These are phyloP conservation scores for Clavispora phyllophila DNA, from an alignment of 805 yeast species.

Conservation along the genomic window DNA sequence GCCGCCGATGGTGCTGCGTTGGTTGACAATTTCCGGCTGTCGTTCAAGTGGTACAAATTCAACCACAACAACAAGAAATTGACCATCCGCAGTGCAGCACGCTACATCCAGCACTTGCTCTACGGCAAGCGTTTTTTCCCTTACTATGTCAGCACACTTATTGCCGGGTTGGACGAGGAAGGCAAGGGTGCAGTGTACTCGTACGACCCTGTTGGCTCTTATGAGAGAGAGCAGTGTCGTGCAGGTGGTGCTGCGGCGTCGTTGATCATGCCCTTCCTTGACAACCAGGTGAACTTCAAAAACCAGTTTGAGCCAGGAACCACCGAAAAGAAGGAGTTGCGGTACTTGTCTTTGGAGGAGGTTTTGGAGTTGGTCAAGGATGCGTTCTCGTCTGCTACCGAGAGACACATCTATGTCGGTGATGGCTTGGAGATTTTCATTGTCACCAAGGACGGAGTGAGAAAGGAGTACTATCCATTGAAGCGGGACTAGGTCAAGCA, in stretches of 20 bases:
- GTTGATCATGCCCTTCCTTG: conserved; percentile 94
- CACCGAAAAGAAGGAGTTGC: conserved; percentile 51
- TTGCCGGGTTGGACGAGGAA: conserved; percentile 87
- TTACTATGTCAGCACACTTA: conserved; percentile 88
- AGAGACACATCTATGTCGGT: conserved; percentile 97
- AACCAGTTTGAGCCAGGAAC: conserved; percentile 84
- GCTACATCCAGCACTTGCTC: conserved; percentile 82
- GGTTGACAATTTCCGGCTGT: conserved; percentile 64
- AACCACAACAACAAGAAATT: conserved; percentile 69
- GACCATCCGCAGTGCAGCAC: conserved; percentile 70
- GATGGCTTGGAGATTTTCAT: conserved; percentile 89
- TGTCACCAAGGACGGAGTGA: conserved; percentile 89
- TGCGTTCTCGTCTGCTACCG: conserved; percentile 94
- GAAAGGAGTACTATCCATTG: conserved; percentile 75
- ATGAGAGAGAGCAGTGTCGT: conserved; percentile 94
- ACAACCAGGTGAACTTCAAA: conserved; percentile 93
- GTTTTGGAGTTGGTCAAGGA: conserved; percentile 85
- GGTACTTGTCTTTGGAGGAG: conserved; percentile 73
- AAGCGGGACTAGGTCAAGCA: conserved; percentile 65
- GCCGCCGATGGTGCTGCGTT: conserved; percentile 92
- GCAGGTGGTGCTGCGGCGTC: conserved; percentile 98
- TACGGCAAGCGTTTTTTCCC: conserved; percentile 96
- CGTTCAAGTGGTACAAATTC: conserved; percentile 89
- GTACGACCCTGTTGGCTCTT: conserved; percentile 96
- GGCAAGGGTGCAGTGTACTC: conserved; percentile 96